phyloP scores from a whole-genome alignment of 2,329 filamentous ascomycete genomes.

The Stachybotrys chartarum region DNA sequence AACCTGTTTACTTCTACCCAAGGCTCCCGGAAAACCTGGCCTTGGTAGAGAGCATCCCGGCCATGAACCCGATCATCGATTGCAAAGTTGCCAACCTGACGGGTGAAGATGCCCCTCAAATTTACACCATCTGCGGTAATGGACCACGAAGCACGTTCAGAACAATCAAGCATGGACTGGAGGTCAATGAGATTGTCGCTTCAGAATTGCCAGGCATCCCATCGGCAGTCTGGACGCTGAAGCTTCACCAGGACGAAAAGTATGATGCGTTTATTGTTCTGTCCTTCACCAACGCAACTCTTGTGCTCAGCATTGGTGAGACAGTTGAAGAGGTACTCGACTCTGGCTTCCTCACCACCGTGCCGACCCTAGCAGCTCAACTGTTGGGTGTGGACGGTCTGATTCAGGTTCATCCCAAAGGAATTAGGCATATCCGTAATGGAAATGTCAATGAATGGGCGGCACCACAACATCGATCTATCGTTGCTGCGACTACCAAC shows the following conservation, averaged over 20 bases:
- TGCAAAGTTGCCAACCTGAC: slow-evolving; percentile 88
- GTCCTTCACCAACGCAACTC: slow-evolving; percentile 80
- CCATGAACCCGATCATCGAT: slow-evolving; percentile 85
- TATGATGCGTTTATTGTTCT: slow-evolving; percentile 95
- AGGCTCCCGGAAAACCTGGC: slow-evolving; percentile 74
- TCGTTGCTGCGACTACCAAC: slow-evolving; percentile 91
- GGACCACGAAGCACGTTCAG: slow-evolving; percentile 86
- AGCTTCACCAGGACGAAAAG: slow-evolving; percentile 71
- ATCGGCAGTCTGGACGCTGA: slow-evolving; percentile 91
- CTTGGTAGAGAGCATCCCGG: slow-evolving; percentile 75
- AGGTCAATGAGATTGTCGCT: slow-evolving; percentile 93
- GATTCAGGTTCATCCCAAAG: slow-evolving; percentile 93
- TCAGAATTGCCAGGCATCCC: slow-evolving; percentile 86
- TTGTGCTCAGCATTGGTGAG: slow-evolving; percentile 92
- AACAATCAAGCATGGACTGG: slow-evolving; percentile 84
- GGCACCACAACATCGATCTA: slow-evolving; percentile 86
- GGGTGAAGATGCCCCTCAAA: slow-evolving; percentile 90
- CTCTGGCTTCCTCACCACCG: slow-evolving; percentile 82
- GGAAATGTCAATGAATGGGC: slow-evolving; percentile 88
- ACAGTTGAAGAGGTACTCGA: slow-evolving; percentile 94
- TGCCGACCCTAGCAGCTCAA: slow-evolving; percentile 85
- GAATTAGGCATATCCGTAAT: slow-evolving; percentile 79
- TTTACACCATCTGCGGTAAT: slow-evolving; percentile 86
- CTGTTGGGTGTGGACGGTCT: slow-evolving; percentile 89
- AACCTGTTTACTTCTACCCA: slow-evolving; percentile 79